These are phyloP conservation scores for Taphrina betulina DNA, from an alignment of 1,139 yeast genomes.

Conservation along the genomic window DNA sequence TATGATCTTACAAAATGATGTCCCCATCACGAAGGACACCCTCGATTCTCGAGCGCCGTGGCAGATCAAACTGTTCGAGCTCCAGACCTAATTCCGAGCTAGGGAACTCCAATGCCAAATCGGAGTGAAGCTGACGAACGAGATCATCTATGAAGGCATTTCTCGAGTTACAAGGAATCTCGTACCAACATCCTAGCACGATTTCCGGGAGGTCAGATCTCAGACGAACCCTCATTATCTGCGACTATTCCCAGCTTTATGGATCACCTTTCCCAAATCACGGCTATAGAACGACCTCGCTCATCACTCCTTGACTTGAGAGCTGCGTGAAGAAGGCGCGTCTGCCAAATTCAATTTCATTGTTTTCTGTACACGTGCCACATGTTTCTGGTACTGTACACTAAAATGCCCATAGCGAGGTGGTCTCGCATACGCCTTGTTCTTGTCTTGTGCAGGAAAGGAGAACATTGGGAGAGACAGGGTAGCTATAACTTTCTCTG, in stretches of 20 bases:
- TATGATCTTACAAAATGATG: too few species aligned
- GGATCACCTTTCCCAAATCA: too few species aligned
- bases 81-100: constrained; percentile 8
- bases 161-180: constrained; percentile 4
- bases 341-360: too few species aligned
- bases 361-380: too few species aligned
- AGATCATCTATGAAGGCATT: constrained; percentile 7
- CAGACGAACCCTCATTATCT: constrained; percentile 19
- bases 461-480: neutral
- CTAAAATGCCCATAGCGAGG: too few species aligned
- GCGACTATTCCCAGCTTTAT: too few species aligned
- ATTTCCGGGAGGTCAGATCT: constrained; percentile 1
- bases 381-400: too few species aligned
- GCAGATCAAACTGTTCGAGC: constrained; percentile 7
- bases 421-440: too few species aligned
- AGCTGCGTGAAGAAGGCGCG: too few species aligned
- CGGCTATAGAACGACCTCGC: too few species aligned
- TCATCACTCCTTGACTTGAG: too few species aligned
- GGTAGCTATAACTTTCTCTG: neutral
- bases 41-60: constrained; percentile 19
- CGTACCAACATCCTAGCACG: constrained; percentile 16
- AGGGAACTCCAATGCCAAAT: constrained; percentile 3
- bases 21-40: constrained; percentile 23
- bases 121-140: constrained; percentile 9
- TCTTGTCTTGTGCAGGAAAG: too few species aligned